Conservation (phyloP, 164 flowering plant genomes). For the Liriodendron chinense region DNA sequence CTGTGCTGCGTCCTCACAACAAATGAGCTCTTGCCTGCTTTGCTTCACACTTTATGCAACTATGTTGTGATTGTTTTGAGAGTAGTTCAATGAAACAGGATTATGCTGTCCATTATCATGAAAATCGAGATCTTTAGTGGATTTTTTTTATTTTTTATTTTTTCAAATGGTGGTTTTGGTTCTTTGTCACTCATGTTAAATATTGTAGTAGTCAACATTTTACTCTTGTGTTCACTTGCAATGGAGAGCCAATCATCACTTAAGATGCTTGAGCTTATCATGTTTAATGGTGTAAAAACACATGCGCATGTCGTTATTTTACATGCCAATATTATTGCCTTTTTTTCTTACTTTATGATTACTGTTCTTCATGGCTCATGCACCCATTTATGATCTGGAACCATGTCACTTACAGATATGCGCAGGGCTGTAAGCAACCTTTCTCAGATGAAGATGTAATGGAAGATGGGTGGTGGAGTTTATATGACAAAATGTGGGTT, state of each 20-base stretch:
- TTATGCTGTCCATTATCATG: neutral
- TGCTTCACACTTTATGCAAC: neutral
- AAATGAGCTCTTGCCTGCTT: neutral
- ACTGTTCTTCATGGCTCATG: neutral
- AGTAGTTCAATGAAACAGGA: neutral
- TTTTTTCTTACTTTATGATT: neutral
- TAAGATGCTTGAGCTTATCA: neutral
- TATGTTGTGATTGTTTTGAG: neutral
- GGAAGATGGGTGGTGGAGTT: conserved; percentile 76
- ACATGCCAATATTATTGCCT: neutral
- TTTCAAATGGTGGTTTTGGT: neutral
- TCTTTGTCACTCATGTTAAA: neutral
- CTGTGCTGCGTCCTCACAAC: neutral
- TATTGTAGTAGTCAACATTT: conserved; percentile 1
- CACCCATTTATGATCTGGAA: conserved; percentile 3
- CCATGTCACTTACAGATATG: conserved; percentile 26
- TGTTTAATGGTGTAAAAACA: neutral
- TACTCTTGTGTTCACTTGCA: neutral
- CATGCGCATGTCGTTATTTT: neutral
- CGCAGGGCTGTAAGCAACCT: conserved; percentile 20
- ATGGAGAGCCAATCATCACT: neutral
- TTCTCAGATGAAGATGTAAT: conserved; percentile 31
- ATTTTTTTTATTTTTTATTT: too few species aligned
- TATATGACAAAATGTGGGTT: conserved; percentile 84
- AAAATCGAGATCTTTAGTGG: neutral